These are phyloP conservation scores for Colletotrichum musicola DNA, from an alignment of 2,329 filamentous ascomycete species.

Conservation along the genomic window DNA sequence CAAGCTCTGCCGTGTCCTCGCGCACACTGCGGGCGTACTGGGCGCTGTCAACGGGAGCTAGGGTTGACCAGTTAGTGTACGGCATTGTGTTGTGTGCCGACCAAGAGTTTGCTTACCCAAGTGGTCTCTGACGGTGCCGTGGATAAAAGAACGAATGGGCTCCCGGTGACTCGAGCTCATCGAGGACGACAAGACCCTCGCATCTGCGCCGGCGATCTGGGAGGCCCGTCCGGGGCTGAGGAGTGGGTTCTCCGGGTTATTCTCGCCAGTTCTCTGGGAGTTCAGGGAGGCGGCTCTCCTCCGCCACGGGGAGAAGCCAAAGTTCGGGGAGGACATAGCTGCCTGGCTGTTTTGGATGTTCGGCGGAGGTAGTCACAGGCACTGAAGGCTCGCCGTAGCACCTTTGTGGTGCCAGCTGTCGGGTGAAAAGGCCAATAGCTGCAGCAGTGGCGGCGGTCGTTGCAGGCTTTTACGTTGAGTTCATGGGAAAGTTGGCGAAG, in stretches of 20 bases:
- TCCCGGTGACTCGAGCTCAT: slow-evolving; percentile 64
- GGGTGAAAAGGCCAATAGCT: slow-evolving; percentile 25
- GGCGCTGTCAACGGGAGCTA: slow-evolving; percentile 72
- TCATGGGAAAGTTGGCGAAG: slow-evolving; percentile 34
- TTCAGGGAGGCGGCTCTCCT: slow-evolving; percentile 47
- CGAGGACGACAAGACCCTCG: slow-evolving; percentile 52
- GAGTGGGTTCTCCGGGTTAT: slow-evolving; percentile 42
- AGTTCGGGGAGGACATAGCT: slow-evolving; percentile 61
- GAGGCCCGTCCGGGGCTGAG: slow-evolving; percentile 37
- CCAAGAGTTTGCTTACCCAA: slow-evolving; percentile 59
- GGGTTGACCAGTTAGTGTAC: not conserved
- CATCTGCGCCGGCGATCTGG: slow-evolving; percentile 44
- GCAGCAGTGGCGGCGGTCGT: slow-evolving; percentile 11
- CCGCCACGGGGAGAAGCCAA: slow-evolving; percentile 63
- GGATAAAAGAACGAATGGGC: slow-evolving; percentile 79
- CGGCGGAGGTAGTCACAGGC: slow-evolving; percentile 5
- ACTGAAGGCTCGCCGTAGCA: slow-evolving; percentile 23
- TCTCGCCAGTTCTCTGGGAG: slow-evolving; percentile 38
- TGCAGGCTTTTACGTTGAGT: slow-evolving; percentile 21
- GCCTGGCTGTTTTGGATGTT: slow-evolving; percentile 14
- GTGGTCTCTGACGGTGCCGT: slow-evolving; percentile 72
- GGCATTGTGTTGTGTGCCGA: slow-evolving; percentile 10
- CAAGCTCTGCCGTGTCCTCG: slow-evolving; percentile 88
- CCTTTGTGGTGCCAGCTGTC: slow-evolving; percentile 25
- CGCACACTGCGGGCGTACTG: slow-evolving; percentile 84